Evolutionary conservation across 768 basidiomycete species (phyloP), one percentile per base, ranked within the genome.

Genomic region (Lactifluus piperatus): DNA sequence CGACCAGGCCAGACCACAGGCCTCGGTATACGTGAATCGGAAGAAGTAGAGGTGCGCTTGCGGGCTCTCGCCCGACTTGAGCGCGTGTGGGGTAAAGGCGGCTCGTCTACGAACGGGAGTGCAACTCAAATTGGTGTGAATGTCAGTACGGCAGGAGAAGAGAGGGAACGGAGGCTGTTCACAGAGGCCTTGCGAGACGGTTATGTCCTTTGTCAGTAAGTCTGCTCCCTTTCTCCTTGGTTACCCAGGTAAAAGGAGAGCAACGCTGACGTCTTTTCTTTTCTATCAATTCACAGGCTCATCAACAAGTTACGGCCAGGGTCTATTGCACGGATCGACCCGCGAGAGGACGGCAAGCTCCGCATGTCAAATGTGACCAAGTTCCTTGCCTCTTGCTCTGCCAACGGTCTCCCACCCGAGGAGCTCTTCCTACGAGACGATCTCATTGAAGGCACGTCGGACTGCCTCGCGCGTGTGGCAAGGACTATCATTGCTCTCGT

Each of bases 181-280:
- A 75, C 77, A 34, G 89, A 93, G 54, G 83, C 88, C 0, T 69
- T 94, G 56, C 74, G 83, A 65, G 93, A 95, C 73, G 93, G 93
- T 1, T 87, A 84, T 70, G 81, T 94, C 22, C 78, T 95, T 24
- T 94, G 93, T 83, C 85, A 90, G 93, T 94, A 68, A 74, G 92
- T 84, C 62, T 51, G 41, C 52, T 44, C 44, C 58, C 20, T 27
- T 64, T 56, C 10, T 10, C 47, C 52, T 41, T 57, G 53, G 46
- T 30, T 62, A 53, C 51, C 45, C 32, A 20, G 49, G 39, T 24
- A 37, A 16, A 11, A 32, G 27, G 39, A 51, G 29, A 49, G 52
- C 45, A 29, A 47, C 18, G 32, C 32, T 29, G 14, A 62, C 67
- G 63, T 43, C 68, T 56, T 13, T 58, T 45, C 16, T 2, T 46